Evolutionary conservation across 345 rosid genomes (phyloP).

Genomic region (Eucalyptus curtisii): DNA sequence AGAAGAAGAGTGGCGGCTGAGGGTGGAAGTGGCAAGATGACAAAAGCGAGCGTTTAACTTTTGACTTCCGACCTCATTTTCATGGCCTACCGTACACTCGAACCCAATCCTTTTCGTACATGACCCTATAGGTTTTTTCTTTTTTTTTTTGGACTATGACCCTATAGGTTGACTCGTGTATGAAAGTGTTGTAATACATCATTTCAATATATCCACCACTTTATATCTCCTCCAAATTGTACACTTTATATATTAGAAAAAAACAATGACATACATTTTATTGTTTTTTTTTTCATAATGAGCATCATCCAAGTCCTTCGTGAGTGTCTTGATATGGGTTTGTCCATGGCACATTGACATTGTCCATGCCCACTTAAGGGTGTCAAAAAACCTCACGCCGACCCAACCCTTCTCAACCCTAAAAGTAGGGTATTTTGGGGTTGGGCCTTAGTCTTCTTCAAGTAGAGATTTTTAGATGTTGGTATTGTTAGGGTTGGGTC

Average conservation of each 20-base stretch:
- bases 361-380: neutral
- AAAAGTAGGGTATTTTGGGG: too few relatives aligned
- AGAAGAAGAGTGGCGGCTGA: neutral
- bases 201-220: neutral
- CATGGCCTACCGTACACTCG: neutral
- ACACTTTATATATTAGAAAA: neutral
- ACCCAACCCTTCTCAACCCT: rapidly evolving
- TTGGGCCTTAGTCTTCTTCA: too few relatives aligned
- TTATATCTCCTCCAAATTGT: neutral
- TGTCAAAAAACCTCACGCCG: rapidly evolving
- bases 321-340: neutral
- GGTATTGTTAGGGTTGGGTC: too few relatives aligned
- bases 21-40: neutral
- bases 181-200: neutral
- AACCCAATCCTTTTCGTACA: neutral
- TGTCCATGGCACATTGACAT: too few relatives aligned
- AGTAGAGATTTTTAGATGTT: too few relatives aligned
- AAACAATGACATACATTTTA: neutral
- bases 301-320: neutral
- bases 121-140: too few relatives aligned
- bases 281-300: neutral
- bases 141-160: too few relatives aligned
- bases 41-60: neutral
- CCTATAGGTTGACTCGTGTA: rapidly evolving
- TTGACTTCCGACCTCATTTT: neutral